Evolutionary conservation across 768 basidiomycete species (phyloP).

Genomic region (Chalciporus sphaerocephalus): DNA sequence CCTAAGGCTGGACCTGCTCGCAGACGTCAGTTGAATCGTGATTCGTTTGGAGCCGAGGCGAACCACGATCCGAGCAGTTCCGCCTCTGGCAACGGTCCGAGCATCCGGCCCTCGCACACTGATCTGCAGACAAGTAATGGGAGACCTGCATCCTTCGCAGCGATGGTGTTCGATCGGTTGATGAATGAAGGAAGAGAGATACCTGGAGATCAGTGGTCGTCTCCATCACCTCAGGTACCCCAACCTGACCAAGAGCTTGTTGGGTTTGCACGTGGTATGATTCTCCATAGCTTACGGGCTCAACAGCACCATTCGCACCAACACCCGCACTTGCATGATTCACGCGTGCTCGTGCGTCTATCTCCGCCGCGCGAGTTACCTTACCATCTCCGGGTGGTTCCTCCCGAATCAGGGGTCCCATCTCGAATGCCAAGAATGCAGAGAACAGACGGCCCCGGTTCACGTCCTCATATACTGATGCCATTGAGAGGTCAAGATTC

Average conservation of each 20-base stretch:
- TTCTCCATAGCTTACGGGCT: slow-evolving; percentile 15
- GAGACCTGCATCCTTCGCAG: slow-evolving; percentile 15
- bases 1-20: slow-evolving; percentile 22
- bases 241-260: slow-evolving; percentile 6
- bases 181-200: slow-evolving; percentile 14
- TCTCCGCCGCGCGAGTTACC: slow-evolving; percentile 1
- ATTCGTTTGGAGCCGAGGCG: slow-evolving; percentile 4
- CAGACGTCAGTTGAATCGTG: slow-evolving; percentile 13
- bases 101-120: slow-evolving; percentile 5
- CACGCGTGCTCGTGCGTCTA: background rate
- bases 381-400: slow-evolving; percentile 7
- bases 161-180: slow-evolving; percentile 20
- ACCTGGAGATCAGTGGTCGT: slow-evolving; percentile 5
- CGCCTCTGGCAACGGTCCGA: background rate
- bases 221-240: background rate
- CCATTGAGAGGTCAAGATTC: slow-evolving; percentile 16
- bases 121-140: slow-evolving; percentile 8
- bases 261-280: background rate
- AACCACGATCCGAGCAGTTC: slow-evolving; percentile 4
- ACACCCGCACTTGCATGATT: slow-evolving; percentile 1
- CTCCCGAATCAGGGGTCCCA: slow-evolving; percentile 4
- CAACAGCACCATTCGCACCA: slow-evolving; percentile 12
- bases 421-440: background rate
- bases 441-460: slow-evolving; percentile 9
- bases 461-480: slow-evolving; percentile 13